These are phyloP conservation scores for Camillea tinctor DNA, from an alignment of 2,329 filamentous ascomycete species.

Conservation along the genomic window DNA sequence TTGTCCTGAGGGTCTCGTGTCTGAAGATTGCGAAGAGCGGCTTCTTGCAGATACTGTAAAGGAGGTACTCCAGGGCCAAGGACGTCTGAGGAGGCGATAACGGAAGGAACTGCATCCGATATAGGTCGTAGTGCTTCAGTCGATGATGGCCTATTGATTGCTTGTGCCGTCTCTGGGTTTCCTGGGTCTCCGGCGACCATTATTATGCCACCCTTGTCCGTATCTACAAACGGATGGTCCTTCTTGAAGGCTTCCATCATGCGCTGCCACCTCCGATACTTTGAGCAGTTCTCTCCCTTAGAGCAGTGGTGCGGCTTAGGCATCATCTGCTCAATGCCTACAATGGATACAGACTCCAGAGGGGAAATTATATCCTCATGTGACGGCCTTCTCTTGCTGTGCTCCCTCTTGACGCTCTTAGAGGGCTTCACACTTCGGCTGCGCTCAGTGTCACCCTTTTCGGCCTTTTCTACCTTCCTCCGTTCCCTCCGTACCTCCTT, in stretches of 20 bases:
- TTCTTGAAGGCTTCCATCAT: slow-evolving; percentile 72
- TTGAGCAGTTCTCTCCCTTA: slow-evolving; percentile 82
- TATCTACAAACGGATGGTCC: slow-evolving; percentile 68
- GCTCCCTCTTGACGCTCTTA: slow-evolving; percentile 34
- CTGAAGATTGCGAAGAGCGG: slow-evolving; percentile 67
- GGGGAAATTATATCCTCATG: slow-evolving; percentile 70
- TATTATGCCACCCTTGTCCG: slow-evolving; percentile 63
- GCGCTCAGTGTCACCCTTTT: slow-evolving; percentile 16
- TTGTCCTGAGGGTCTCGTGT: slow-evolving; percentile 85
- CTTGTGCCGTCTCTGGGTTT: slow-evolving; percentile 65
- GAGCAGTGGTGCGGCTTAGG: slow-evolving; percentile 81
- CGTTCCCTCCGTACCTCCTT: slow-evolving; percentile 48
- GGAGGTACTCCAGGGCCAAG: slow-evolving; percentile 68
- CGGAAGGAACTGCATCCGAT: slow-evolving; percentile 75
- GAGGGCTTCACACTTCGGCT: slow-evolving; percentile 35
- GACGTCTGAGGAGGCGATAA: slow-evolving; percentile 88
- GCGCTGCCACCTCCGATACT: slow-evolving; percentile 77
- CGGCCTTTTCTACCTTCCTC: slow-evolving; percentile 36
- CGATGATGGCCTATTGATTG: slow-evolving; percentile 52
- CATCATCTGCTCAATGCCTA: slow-evolving; percentile 85
- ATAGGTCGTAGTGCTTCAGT: slow-evolving; percentile 61
- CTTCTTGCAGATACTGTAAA: slow-evolving; percentile 71
- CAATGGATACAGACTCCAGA: slow-evolving; percentile 83
- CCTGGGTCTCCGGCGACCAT: slow-evolving; percentile 77
- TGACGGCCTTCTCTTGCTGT: slow-evolving; percentile 37